Evolutionary conservation across 495 filamentous ascomycete species (phyloP), one percentile per base, ranked within the genome.

Genomic region (Aspergillus panamensis): DNA sequence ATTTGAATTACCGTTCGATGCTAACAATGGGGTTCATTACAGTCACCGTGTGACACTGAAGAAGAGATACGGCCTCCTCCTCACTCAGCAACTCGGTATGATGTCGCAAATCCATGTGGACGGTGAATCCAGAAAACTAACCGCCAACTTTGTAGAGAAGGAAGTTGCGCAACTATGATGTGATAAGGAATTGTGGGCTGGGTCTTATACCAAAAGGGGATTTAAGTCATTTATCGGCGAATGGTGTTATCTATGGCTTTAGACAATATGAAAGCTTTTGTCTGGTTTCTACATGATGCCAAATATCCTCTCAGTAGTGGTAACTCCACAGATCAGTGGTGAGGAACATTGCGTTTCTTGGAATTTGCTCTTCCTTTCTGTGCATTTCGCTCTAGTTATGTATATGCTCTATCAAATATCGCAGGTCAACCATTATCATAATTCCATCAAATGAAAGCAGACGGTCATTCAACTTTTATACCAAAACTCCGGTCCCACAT

Each of bases 41-140:
- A 87, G 91, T 60, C 91, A 98, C 76, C 85, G 94, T 62, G 89
- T 96, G 32, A 91, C 90, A 16, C 80, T 98, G 58, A 96, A 96
- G 84, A 89, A 87, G 80, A 84, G 94, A 68, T 96, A 93, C 72
- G 87, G 85, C 25, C 81, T 96, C 49, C 81, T 97, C 43, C 76
- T 96, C 71, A 92, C 86, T 40, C 90, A 96, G 81, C 85, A 91
- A 74, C 80, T 89, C 51, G 69, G 72, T 75, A 71, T 48, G 69
- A 33, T 48, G 33, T 42, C 12, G 13, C 35, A 13, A 13, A 10
- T 30, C 12, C 8, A 3, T 44, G 13, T 16, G 16, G 17, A 30
- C 13, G 8, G 25, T 40, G 9, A 1, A 20, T 3, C 14, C 14
- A n/a, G 9, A 33, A 17, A 31, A 10, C 66, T 70, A 58, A 72